phyloP scores from a whole-genome alignment of 768 basidiomycete species.

The Boletus rubescentipes region DNA sequence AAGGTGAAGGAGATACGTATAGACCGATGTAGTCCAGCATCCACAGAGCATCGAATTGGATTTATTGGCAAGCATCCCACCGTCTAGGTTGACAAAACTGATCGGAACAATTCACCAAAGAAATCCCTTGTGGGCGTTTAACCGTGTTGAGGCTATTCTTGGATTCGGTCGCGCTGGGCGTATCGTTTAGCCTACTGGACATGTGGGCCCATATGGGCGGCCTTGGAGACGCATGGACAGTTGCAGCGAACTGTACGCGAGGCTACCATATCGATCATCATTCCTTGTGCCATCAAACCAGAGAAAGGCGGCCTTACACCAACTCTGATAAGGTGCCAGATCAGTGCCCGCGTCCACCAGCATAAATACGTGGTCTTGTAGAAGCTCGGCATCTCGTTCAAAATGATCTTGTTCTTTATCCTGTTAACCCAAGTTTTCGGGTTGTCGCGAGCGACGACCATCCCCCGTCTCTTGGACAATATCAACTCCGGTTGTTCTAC shows the following conservation, averaged over 20 bases:
- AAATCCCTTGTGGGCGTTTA: background rate
- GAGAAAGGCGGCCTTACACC: background rate
- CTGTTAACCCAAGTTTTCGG: slow-evolving; percentile 21
- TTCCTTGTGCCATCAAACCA: background rate
- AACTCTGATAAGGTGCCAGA: background rate
- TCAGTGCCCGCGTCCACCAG: background rate
- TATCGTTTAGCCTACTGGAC: background rate
- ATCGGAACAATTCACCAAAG: background rate
- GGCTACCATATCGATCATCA: background rate
- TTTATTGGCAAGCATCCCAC: slow-evolving; percentile 14
- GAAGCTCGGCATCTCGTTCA: background rate
- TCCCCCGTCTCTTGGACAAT: slow-evolving; percentile 31
- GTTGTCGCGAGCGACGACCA: slow-evolving; percentile 11
- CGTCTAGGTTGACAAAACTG: slow-evolving; percentile 1
- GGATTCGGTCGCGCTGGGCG: background rate
- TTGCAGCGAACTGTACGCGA: background rate
- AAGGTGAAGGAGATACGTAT: slow-evolving; percentile 27
- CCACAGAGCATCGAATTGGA: slow-evolving; percentile 13
- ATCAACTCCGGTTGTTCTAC: slow-evolving; percentile 55
- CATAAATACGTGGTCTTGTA: slow-evolving; percentile 17
- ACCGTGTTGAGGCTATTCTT: background rate
- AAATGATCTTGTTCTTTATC: slow-evolving; percentile 17
- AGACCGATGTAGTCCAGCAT: slow-evolving; percentile 25
- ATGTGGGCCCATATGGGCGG: background rate
- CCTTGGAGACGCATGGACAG: background rate